phyloP scores from a whole-genome alignment of 2,329 filamentous ascomycete genomes.

The Polytolypa hystricis region DNA sequence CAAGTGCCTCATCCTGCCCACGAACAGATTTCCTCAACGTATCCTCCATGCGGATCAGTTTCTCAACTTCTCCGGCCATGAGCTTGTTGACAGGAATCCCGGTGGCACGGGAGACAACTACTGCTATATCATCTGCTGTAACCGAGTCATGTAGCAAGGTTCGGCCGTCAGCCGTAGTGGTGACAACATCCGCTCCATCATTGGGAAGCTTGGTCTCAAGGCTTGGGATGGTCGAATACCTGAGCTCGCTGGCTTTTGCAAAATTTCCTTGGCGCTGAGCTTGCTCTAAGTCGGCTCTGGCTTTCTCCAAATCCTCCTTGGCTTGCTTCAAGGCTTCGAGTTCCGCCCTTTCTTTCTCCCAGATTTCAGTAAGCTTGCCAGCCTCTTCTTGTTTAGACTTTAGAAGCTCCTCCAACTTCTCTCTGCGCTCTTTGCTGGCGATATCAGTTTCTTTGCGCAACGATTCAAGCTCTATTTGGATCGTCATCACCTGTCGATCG shows the following conservation, averaged over 20 bases:
- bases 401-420: slow-evolving; percentile 70
- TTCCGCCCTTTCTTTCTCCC: slow-evolving; percentile 80
- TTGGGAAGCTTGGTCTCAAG: slow-evolving; percentile 70
- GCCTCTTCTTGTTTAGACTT: slow-evolving; percentile 68
- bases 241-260: slow-evolving; percentile 75
- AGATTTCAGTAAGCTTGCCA: slow-evolving; percentile 62
- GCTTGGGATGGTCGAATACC: slow-evolving; percentile 75
- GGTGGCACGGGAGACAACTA: slow-evolving; percentile 80
- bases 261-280: slow-evolving; percentile 85
- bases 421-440: slow-evolving; percentile 73
- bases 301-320: slow-evolving; percentile 79
- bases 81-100: slow-evolving; percentile 89
- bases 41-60: slow-evolving; percentile 92
- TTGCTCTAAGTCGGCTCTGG: slow-evolving; percentile 72
- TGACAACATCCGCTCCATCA: slow-evolving; percentile 47
- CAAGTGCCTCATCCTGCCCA: slow-evolving; percentile 88
- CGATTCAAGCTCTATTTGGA: slow-evolving; percentile 93
- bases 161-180: slow-evolving; percentile 33
- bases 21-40: slow-evolving; percentile 71
- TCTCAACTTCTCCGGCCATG: slow-evolving; percentile 87
- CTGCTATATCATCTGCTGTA: slow-evolving; percentile 87
- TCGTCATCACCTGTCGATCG: slow-evolving; percentile 91
- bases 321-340: slow-evolving; percentile 78
- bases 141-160: slow-evolving; percentile 84
- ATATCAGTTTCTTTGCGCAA: slow-evolving; percentile 88